phyloP scores from a whole-genome alignment of 768 basidiomycete genomes.

The Sutorius australiensis region DNA sequence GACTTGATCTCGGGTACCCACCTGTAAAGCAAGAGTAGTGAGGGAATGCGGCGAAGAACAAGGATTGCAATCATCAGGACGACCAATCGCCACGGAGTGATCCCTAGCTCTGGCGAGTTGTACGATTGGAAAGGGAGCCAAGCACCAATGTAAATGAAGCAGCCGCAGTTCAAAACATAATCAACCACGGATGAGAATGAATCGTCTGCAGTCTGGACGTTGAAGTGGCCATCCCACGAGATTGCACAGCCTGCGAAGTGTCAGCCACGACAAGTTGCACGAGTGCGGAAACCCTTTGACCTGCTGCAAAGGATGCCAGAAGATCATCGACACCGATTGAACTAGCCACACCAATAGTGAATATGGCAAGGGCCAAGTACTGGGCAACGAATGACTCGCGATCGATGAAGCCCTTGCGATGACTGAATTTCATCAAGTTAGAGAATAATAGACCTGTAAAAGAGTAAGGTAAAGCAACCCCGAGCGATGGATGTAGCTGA shows the following conservation, averaged over 20 bases:
- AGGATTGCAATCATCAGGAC: constrained; percentile 67
- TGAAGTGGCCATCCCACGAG: constrained; percentile 88
- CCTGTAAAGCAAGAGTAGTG: constrained; percentile 69
- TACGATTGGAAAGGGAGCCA: constrained; percentile 72
- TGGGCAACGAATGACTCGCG: constrained; percentile 87
- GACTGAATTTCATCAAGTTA: constrained; percentile 67
- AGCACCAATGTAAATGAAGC: constrained; percentile 85
- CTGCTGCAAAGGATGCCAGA: constrained; percentile 83
- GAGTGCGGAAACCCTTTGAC: constrained; percentile 31
- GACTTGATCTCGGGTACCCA: constrained; percentile 85
- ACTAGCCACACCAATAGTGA: constrained; percentile 75
- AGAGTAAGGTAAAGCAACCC: not conserved
- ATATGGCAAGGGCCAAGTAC: constrained; percentile 67
- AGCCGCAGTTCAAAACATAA: constrained; percentile 75
- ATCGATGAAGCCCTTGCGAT: constrained; percentile 62
- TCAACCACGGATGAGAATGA: constrained; percentile 89
- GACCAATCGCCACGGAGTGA: constrained; percentile 68
- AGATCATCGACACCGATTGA: constrained; percentile 85
- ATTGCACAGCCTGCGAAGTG: constrained; percentile 71
- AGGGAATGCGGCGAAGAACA: constrained; percentile 74
- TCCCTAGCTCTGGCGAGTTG: constrained; percentile 51
- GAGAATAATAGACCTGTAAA: constrained; percentile 60
- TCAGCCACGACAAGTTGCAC: not conserved
- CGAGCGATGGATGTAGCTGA: constrained; percentile 11
- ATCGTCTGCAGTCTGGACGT: constrained; percentile 76